Conservation (phyloP, 371 early-diverging fungal genomes). For the Mucor piriformis region DNA sequence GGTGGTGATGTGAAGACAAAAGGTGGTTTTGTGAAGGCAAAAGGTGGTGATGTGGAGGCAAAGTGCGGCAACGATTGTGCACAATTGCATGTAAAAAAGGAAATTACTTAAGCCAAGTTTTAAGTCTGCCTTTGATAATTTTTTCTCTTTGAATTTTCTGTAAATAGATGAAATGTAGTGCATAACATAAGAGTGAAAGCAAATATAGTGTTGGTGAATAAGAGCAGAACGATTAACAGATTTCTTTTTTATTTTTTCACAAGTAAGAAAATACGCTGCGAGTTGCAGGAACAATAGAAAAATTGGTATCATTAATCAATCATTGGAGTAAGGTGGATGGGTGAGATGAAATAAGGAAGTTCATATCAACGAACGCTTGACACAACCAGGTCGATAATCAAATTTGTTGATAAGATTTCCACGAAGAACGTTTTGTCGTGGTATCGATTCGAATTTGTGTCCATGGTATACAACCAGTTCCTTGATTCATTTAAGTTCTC, state of each 20-base stretch:
- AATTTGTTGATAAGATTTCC: neutral
- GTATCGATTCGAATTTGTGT: too few relatives aligned
- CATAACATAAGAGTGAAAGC: conserved; percentile 8
- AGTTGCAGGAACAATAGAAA: conserved; percentile 1
- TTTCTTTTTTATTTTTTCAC: conserved; percentile 9
- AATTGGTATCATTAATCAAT: neutral
- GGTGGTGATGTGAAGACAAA: too few relatives aligned
- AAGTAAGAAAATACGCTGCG: conserved; percentile 5
- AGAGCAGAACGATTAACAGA: conserved; percentile 1
- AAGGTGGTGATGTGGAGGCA: conserved; percentile 10
- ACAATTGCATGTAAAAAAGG: neutral
- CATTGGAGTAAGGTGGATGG: neutral
- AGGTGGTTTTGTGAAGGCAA: neutral
- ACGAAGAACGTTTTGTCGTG: neutral
- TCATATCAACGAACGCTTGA: neutral
- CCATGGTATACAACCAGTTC: too few relatives aligned
- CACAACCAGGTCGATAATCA: neutral
- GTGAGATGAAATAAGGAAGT: neutral
- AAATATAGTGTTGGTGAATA: conserved; percentile 11
- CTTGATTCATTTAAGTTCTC: too few relatives aligned
- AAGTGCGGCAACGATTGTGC: conserved; percentile 13
- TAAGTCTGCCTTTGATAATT: conserved; percentile 12
- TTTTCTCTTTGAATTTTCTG: conserved; percentile 5
- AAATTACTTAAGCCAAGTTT: conserved; percentile 5
- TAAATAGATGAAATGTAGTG: neutral